Evolutionary conservation across 2,329 filamentous ascomycete genomes (phyloP).

Genomic region (Fonsecaea nubica): DNA sequence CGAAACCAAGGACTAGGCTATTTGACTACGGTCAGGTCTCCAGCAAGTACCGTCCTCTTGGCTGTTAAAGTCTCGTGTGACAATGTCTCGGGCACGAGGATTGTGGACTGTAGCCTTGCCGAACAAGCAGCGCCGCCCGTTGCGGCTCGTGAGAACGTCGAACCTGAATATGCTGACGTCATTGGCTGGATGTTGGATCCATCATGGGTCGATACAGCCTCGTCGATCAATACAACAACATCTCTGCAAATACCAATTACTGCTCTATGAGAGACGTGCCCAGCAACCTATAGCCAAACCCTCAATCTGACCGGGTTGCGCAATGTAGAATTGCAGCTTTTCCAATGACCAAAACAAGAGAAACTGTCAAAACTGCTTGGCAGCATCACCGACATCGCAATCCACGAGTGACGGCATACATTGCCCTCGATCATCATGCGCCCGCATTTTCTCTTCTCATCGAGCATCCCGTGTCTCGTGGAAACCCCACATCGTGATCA

Average conservation of each 20-base stretch:
- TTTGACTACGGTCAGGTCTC: not conserved
- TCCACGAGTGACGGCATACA: slow-evolving; percentile 21
- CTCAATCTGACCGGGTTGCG: not conserved
- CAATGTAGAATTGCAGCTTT: not conserved
- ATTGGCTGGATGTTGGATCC: slow-evolving; percentile 21
- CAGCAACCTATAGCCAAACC: not conserved
- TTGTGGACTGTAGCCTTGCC: not conserved
- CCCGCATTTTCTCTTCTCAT: not conserved
- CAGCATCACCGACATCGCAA: not conserved
- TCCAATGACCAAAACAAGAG: not conserved
- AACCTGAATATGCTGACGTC: slow-evolving; percentile 20
- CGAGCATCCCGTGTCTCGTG: not conserved
- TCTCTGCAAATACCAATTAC: not conserved
- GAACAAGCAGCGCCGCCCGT: not conserved
- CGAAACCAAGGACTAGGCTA: too few relatives aligned
- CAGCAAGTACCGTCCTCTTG: not conserved
- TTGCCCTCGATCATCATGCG: slow-evolving; percentile 16
- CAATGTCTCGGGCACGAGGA: not conserved
- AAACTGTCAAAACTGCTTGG: not conserved
- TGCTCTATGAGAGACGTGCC: not conserved
- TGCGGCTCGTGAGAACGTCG: not conserved
- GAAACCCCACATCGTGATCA: not conserved
- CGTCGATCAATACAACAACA: not conserved
- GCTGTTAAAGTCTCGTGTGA: not conserved
- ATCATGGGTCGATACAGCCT: slow-evolving; percentile 11